These are phyloP conservation scores for Berberis vulgaris DNA, from an alignment of 164 flowering plant genomes.

Conservation along the genomic window DNA sequence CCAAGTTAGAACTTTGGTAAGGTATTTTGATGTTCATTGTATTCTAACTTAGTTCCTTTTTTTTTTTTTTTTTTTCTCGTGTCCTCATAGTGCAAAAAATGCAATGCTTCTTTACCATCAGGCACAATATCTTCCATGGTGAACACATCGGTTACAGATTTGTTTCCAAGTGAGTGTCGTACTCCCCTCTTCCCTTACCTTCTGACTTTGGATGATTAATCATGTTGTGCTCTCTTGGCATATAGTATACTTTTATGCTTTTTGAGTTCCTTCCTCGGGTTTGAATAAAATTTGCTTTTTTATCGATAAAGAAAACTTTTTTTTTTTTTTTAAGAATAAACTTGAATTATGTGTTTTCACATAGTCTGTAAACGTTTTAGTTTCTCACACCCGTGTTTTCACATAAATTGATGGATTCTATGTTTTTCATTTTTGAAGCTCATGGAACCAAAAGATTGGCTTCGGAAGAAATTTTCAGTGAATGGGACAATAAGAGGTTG, in stretches of 20 bases:
- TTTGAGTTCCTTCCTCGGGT: no score
- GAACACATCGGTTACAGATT: conserved; percentile 16
- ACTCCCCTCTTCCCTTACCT: neutral
- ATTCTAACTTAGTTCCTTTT: neutral
- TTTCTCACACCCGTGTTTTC: no score
- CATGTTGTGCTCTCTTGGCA: neutral
- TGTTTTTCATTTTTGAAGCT: conserved; percentile 29
- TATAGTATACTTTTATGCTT: no score
- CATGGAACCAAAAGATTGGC: conserved; percentile 84
- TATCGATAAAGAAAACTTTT: no score
- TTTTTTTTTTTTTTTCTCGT: conserved; percentile 4
- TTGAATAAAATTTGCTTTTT: no score
- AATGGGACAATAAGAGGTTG: conserved; percentile 79
- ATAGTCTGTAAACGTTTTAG: no score
- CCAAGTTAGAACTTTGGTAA: neutral
- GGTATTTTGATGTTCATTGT: neutral
- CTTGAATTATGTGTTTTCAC: no score
- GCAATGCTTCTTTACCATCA: conserved; percentile 62
- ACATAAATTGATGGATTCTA: no score
- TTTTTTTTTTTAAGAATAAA: no score
- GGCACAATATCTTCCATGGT: conserved; percentile 25
- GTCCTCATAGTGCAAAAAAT: conserved; percentile 77
- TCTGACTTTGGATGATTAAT: neutral
- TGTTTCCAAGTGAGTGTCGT: conserved; percentile 19
- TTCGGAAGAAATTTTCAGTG: conserved; percentile 59